These are phyloP conservation scores for Pugionium dolabratum DNA, from an alignment of 345 rosid species.

Conservation along the genomic window DNA sequence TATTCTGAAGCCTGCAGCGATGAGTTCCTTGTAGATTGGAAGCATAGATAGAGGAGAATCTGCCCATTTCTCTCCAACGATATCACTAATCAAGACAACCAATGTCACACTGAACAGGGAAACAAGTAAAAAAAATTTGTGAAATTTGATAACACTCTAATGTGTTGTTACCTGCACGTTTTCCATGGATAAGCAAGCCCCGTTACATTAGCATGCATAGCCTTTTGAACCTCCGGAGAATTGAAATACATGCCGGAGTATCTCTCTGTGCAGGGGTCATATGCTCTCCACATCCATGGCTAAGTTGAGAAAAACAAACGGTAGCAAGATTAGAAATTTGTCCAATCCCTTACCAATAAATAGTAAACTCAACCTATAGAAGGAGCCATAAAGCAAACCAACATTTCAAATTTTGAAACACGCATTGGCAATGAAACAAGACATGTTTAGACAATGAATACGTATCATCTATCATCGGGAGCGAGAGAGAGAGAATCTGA, in stretches of 20 bases:
- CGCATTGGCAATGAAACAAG: not conserved
- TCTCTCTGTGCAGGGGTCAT: conserved; percentile 95
- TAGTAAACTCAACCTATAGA: not conserved
- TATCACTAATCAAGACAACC: conserved; percentile 47
- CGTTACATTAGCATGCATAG: conserved; percentile 88
- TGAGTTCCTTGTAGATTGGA: conserved; percentile 86
- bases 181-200: conserved; percentile 73
- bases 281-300: conserved; percentile 98
- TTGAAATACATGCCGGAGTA: conserved; percentile 77
- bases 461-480: too few species aligned
- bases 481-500: not conserved
- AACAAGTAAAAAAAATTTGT: too few species aligned
- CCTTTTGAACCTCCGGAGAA: conserved; percentile 84
- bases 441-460: not conserved
- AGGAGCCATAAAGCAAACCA: conserved; percentile 9
- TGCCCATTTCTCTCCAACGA: conserved; percentile 43
- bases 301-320: conserved; percentile 32
- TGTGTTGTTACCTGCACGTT: conserved; percentile 67
- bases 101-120: not conserved
- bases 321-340: not conserved
- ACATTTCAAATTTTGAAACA: not conserved
- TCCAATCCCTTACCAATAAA: not conserved
- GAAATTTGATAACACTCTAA: not conserved
- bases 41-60: conserved; percentile 94
- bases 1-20: conserved; percentile 74